phyloP scores from a whole-genome alignment of 2,329 filamentous ascomycete species.

The Nemania abortiva region DNA sequence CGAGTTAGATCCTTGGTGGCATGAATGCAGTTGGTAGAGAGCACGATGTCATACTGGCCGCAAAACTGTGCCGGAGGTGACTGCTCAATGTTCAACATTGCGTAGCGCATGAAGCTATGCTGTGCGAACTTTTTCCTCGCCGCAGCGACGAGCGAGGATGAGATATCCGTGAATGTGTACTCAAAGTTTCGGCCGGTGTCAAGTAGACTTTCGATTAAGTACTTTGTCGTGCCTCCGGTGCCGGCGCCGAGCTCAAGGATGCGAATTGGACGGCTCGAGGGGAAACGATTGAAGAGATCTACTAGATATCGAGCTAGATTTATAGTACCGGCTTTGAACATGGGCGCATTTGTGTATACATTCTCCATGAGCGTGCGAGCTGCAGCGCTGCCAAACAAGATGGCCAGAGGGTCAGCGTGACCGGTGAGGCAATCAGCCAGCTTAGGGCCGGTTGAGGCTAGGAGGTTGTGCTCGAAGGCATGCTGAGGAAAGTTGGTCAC shows the following conservation, averaged over 20 bases:
- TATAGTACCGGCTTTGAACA: background rate
- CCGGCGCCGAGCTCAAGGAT: conserved; percentile 26
- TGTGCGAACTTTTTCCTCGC: conserved; percentile 45
- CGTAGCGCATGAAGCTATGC: conserved; percentile 44
- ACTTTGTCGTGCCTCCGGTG: conserved; percentile 44
- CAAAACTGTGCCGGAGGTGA: conserved; percentile 37
- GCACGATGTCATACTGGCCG: conserved; percentile 49
- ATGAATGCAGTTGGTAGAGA: conserved; percentile 55
- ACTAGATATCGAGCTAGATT: background rate
- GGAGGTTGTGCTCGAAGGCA: background rate
- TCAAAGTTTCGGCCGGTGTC: conserved; percentile 45
- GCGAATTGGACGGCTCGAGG: conserved; percentile 4
- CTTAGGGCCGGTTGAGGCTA: background rate
- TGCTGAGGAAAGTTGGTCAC: background rate
- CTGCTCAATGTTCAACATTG: conserved; percentile 51
- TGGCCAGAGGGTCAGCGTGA: background rate
- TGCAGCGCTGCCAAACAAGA: background rate
- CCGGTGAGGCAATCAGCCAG: background rate
- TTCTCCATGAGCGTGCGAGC: background rate
- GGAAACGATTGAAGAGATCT: conserved; percentile 10
- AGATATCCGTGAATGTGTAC: conserved; percentile 60
- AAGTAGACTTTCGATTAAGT: conserved; percentile 49
- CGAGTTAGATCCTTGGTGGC: conserved; percentile 48
- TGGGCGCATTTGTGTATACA: conserved; percentile 1
- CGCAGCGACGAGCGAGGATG: conserved; percentile 49